Evolutionary conservation across 768 basidiomycete genomes (phyloP).

Genomic region (Lactifluus volemus): DNA sequence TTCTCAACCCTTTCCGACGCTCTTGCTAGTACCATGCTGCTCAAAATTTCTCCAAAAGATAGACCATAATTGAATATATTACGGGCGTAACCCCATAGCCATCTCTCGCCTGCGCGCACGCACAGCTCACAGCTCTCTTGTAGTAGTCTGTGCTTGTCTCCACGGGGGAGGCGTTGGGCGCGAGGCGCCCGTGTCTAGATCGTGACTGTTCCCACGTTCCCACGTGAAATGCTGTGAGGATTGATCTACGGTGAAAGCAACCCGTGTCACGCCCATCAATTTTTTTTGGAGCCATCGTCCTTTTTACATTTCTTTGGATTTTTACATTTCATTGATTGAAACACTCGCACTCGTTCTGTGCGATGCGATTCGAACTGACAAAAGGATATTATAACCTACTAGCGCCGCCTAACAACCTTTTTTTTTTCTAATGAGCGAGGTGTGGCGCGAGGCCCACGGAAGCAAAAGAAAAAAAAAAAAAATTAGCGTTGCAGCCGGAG

Average conservation of each 20-base stretch:
- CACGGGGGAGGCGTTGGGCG: neutral
- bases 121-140: neutral
- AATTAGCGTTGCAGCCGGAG: neutral
- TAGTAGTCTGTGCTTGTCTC: neutral
- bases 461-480: slow-evolving; percentile 6
- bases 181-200: neutral
- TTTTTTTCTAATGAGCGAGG: no score
- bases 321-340: no score
- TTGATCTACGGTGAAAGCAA: neutral
- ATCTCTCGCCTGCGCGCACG: neutral
- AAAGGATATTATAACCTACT: no score
- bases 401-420: no score
- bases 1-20: neutral
- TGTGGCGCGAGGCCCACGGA: neutral
- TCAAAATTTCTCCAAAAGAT: neutral
- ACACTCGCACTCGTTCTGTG: no score
- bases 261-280: neutral
- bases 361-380: neutral
- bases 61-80: neutral
- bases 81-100: neutral
- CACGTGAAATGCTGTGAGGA: neutral
- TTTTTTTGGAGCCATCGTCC: neutral
- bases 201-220: no score
- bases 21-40: neutral
- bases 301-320: neutral